Conservation (phyloP, 305 asterid species). For the Lippia alba region DNA sequence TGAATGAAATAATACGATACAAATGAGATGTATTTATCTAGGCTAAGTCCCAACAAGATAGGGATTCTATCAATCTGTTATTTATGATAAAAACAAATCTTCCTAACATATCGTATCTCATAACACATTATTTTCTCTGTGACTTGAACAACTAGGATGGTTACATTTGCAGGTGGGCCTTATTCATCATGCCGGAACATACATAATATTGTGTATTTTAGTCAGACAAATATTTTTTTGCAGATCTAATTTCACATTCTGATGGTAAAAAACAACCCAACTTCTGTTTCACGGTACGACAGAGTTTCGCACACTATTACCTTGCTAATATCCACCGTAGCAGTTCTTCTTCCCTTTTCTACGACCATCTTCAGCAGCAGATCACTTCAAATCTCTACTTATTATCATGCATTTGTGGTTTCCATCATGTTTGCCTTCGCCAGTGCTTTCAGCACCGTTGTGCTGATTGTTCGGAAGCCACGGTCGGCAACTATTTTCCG, state of each 20-base stretch:
- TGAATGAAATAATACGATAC: too few relatives aligned
- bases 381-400: background rate
- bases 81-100: too few relatives aligned
- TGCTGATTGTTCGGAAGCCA: background rate
- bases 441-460: conserved; percentile 1
- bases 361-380: too few relatives aligned
- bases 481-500: conserved; percentile 16
- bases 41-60: too few relatives aligned
- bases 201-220: background rate
- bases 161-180: too few relatives aligned
- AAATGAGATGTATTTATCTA: too few relatives aligned
- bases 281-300: background rate
- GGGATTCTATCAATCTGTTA: too few relatives aligned
- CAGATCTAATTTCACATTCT: background rate
- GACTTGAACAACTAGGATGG: too few relatives aligned
- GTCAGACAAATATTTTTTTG: background rate
- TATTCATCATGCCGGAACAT: background rate
- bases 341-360: conserved; percentile 1
- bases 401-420: conserved; percentile 7
- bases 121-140: too few relatives aligned
- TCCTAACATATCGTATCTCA: too few relatives aligned
- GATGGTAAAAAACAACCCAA: background rate
- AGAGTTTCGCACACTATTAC: conserved; percentile 1
- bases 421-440: conserved; percentile 22
- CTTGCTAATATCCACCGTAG: conserved; percentile 3